phyloP scores from a whole-genome alignment of 169 alveolate species.

The Miamiensis avidus region DNA sequence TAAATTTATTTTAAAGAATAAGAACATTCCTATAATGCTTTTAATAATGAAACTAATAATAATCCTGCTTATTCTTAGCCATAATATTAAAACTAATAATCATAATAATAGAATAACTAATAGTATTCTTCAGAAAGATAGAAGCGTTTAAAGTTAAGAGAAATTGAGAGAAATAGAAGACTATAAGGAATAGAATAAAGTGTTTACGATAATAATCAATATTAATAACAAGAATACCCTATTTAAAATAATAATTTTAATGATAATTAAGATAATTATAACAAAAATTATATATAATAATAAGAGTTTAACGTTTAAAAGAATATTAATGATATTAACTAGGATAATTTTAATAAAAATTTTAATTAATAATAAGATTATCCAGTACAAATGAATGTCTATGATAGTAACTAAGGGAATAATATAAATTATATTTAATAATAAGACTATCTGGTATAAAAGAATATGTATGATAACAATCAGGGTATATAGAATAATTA shows the following conservation, averaged over 20 bases:
- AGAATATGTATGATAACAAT: no score
- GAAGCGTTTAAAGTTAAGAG: not conserved
- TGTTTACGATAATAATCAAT: not conserved
- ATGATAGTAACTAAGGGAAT: no score
- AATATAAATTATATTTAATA: no score
- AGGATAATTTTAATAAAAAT: not conserved
- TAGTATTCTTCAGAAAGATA: not conserved
- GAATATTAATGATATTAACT: not conserved
- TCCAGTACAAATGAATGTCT: no score
- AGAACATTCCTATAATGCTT: not conserved
- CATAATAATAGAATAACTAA: not conserved
- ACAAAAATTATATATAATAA: no score
- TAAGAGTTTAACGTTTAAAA: no score
- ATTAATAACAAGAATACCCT: not conserved
- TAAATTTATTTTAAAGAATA: no score
- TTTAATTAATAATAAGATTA: no score
- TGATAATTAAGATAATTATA: not conserved
- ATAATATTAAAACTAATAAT: no score
- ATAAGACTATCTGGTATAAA: no score
- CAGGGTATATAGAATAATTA: no score
- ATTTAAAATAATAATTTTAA: no score
- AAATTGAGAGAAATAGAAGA: not conserved
- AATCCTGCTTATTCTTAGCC: not conserved
- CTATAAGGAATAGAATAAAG: not conserved
- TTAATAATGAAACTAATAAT: not conserved